These are phyloP conservation scores for Jacaranda copaia DNA, from an alignment of 257 asterid species.

Conservation along the genomic window DNA sequence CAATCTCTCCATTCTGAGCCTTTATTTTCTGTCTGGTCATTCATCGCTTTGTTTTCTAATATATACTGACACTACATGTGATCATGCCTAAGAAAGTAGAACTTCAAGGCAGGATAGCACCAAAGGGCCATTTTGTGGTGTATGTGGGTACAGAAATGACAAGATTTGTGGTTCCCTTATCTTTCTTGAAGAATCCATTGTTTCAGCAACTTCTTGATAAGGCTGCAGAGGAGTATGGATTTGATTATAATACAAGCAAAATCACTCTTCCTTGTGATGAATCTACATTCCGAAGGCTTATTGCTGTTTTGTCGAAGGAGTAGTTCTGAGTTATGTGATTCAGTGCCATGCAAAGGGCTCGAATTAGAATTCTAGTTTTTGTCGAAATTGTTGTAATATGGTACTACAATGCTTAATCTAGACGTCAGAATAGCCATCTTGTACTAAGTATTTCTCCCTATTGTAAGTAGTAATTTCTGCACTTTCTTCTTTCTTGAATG, in stretches of 20 bases:
- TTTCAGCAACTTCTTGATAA: slow-evolving; percentile 61
- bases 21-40: neutral
- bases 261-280: slow-evolving; percentile 70
- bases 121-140: slow-evolving; percentile 80
- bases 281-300: slow-evolving; percentile 48
- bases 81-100: slow-evolving; percentile 49
- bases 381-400: neutral
- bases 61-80: neutral
- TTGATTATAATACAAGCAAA: slow-evolving; percentile 41
- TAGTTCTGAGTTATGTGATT: neutral
- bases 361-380: neutral
- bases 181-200: slow-evolving; percentile 56
- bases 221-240: slow-evolving; percentile 81
- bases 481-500: neutral
- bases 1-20: slow-evolving; percentile 29
- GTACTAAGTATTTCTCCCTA: neutral
- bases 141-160: slow-evolving; percentile 68
- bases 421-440: neutral
- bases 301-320: slow-evolving; percentile 32
- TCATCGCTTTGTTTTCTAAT: too few relatives aligned
- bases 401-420: neutral
- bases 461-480: neutral
- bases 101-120: slow-evolving; percentile 46
- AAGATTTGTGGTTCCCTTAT: slow-evolving; percentile 68
- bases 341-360: neutral